Conservation (phyloP, 1,139 yeast genomes). For the Geotrichum restrictum region DNA sequence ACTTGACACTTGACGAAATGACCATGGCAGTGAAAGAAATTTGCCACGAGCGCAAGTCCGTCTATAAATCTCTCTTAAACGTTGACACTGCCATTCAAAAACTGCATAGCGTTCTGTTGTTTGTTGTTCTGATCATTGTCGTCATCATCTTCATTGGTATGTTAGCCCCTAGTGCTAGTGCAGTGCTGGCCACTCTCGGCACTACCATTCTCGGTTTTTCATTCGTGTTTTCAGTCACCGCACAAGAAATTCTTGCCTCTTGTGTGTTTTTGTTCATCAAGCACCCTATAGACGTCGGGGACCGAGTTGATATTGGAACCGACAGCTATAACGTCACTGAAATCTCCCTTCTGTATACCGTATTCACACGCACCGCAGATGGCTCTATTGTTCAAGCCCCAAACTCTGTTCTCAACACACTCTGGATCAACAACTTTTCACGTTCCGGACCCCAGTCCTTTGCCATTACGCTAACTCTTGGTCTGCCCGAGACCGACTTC, state of each 20-base stretch:
- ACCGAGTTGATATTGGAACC: slow-evolving; percentile 36
- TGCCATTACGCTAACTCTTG: slow-evolving; percentile 32
- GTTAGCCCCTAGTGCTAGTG: slow-evolving; percentile 42
- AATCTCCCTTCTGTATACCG: slow-evolving; percentile 40
- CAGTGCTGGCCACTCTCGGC: slow-evolving; percentile 45
- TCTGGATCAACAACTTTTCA: slow-evolving; percentile 41
- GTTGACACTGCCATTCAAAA: slow-evolving; percentile 43
- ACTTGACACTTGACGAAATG: slow-evolving; percentile 42
- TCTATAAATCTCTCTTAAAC: slow-evolving; percentile 40
- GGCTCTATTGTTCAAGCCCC: slow-evolving; percentile 41
- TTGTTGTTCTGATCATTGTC: slow-evolving; percentile 36
- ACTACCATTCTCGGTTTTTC: slow-evolving; percentile 42
- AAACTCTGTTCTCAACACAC: slow-evolving; percentile 39
- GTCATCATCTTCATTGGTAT: slow-evolving; percentile 43
- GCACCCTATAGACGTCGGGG: slow-evolving; percentile 45
- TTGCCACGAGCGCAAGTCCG: slow-evolving; percentile 39
- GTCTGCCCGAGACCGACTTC: slow-evolving; percentile 40
- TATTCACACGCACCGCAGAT: slow-evolving; percentile 34
- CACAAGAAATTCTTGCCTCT: slow-evolving; percentile 42
- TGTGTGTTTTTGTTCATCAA: slow-evolving; percentile 44
- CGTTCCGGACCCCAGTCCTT: slow-evolving; percentile 40
- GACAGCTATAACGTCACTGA: slow-evolving; percentile 34
- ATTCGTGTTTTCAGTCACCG: slow-evolving; percentile 41
- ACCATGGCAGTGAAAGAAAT: slow-evolving; percentile 35
- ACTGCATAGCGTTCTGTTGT: slow-evolving; percentile 40